Conservation (phyloP, 768 basidiomycete species). For the Tubosaeta sp. region DNA sequence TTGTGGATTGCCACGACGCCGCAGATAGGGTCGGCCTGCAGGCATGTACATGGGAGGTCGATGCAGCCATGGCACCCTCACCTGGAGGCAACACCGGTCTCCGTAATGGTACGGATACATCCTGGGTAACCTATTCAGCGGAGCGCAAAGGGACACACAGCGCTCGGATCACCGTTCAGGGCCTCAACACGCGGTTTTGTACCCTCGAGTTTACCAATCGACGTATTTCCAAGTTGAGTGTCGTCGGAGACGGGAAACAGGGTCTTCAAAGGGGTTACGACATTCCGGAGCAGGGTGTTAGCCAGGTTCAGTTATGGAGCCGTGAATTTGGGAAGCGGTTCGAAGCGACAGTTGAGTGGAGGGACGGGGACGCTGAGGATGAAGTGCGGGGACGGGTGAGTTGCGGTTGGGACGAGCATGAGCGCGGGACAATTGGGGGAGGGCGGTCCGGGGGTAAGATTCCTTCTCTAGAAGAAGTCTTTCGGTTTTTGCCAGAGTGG, state of each 20-base stretch:
- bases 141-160: slow-evolving; percentile 39
- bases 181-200: slow-evolving; percentile 62
- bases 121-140: slow-evolving; percentile 45
- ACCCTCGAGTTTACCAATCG: slow-evolving; percentile 50
- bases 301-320: slow-evolving; percentile 53
- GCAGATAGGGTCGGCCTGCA: slow-evolving; percentile 34
- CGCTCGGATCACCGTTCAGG: slow-evolving; percentile 49
- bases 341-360: slow-evolving; percentile 51
- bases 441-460: slow-evolving; percentile 43
- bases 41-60: slow-evolving; percentile 48
- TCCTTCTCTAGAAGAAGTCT: slow-evolving; percentile 65
- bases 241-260: slow-evolving; percentile 33
- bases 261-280: slow-evolving; percentile 42
- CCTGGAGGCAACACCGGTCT: slow-evolving; percentile 27
- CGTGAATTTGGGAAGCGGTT: slow-evolving; percentile 54
- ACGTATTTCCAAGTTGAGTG: slow-evolving; percentile 39
- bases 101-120: background rate
- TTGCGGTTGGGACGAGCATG: slow-evolving; percentile 69
- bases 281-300: slow-evolving; percentile 33
- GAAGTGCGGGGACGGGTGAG: slow-evolving; percentile 42
- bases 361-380: slow-evolving; percentile 18
- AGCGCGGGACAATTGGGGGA: slow-evolving; percentile 49
- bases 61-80: slow-evolving; percentile 32
- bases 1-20: slow-evolving; percentile 30
- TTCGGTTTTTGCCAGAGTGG: slow-evolving; percentile 65